Conservation (phyloP, 2,329 filamentous ascomycete genomes). For the Cladophialophora bantiana region DNA sequence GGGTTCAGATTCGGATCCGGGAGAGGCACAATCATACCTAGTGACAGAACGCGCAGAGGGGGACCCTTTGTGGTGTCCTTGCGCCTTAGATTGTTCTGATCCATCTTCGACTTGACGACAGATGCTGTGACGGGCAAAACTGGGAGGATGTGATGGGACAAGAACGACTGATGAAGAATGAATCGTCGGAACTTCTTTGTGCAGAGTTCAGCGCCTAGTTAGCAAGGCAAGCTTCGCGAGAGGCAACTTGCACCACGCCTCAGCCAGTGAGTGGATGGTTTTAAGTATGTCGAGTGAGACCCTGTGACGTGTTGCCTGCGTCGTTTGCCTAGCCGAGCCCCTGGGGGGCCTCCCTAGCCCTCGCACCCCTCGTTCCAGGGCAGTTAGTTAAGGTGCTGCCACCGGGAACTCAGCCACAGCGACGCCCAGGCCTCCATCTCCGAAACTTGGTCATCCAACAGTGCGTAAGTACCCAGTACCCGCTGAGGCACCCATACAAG, state of each 20-base stretch:
- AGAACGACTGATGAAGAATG: slow-evolving; percentile 7
- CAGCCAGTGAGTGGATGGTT: slow-evolving; percentile 5
- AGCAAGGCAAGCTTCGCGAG: slow-evolving; percentile 11
- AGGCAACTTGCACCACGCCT: slow-evolving; percentile 3
- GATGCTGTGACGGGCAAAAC: background rate
- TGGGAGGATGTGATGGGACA: background rate
- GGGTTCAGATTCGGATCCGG: background rate
- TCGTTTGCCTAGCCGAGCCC: slow-evolving; percentile 28
- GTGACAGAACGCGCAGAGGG: slow-evolving; percentile 86
- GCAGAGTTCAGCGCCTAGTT: slow-evolving; percentile 16
- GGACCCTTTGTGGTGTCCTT: slow-evolving; percentile 97
- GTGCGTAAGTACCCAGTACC: no score
- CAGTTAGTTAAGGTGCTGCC: background rate
- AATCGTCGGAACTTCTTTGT: background rate
- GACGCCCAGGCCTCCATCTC: slow-evolving; percentile 1
- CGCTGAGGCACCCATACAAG: no score
- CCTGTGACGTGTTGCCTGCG: slow-evolving; percentile 21
- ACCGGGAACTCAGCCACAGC: slow-evolving; percentile 4
- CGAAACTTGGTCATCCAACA: background rate
- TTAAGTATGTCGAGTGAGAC: slow-evolving; percentile 22
- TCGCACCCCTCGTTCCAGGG: background rate
- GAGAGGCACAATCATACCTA: slow-evolving; percentile 66
- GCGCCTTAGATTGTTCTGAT: slow-evolving; percentile 66
- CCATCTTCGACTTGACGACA: slow-evolving; percentile 44
- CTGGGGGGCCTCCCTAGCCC: background rate